Evolutionary conservation across 345 rosid species (phyloP).

Genomic region (Bruguiera gymnorhiza): DNA sequence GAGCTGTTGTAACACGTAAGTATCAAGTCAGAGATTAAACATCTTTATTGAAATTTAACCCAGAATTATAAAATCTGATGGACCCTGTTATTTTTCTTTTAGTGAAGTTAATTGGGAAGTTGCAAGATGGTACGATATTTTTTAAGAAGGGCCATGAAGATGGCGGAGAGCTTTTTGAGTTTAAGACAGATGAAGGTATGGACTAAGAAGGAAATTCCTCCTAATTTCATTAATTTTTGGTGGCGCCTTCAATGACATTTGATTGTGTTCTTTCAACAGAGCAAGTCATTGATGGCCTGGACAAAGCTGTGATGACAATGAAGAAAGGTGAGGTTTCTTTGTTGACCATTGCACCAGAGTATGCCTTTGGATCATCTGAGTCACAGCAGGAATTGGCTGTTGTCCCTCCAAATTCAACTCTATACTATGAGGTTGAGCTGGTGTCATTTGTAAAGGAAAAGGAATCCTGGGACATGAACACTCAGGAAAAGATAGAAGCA

Average conservation of each 20-base stretch:
- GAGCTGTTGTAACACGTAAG: constrained; percentile 65
- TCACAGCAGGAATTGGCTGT: constrained; percentile 73
- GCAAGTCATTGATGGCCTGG: constrained; percentile 91
- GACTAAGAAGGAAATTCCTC: background rate
- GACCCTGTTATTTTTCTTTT: constrained; percentile 14
- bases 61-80: too few relatives aligned
- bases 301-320: constrained; percentile 74
- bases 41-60: background rate
- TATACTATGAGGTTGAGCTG: constrained; percentile 72
- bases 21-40: background rate
- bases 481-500: constrained; percentile 80
- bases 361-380: constrained; percentile 73
- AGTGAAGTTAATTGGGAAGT: constrained; percentile 86
- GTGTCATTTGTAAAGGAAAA: constrained; percentile 79
- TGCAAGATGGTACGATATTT: constrained; percentile 75
- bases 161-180: constrained; percentile 62
- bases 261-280: constrained; percentile 34
- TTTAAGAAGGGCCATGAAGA: constrained; percentile 64
- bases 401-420: constrained; percentile 73
- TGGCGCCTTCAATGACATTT: background rate
- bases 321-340: constrained; percentile 89
- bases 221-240: background rate
- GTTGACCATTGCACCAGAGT: constrained; percentile 69
- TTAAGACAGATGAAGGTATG: constrained; percentile 83
- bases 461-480: constrained; percentile 98